Conservation (phyloP, 1,284 basidiomycete species). For the Austroboletus novae-zelandiae region DNA sequence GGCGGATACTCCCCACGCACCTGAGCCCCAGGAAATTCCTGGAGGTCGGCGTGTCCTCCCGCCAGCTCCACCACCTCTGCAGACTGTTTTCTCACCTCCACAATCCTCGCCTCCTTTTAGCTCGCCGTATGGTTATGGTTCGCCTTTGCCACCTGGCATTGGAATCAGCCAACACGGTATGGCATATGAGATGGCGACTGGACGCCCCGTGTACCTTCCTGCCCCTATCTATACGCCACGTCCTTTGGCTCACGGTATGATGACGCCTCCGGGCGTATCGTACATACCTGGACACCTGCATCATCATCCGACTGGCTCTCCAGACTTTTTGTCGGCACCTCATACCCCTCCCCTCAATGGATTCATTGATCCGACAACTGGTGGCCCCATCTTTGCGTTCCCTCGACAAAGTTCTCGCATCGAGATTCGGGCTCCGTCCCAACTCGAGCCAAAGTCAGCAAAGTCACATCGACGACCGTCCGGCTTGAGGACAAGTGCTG, state of each 20-base stretch:
- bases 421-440: conserved; percentile 67
- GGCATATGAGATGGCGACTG: conserved; percentile 75
- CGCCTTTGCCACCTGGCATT: conserved; percentile 69
- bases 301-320: conserved; percentile 51
- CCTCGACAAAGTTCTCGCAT: conserved; percentile 69
- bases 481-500: conserved; percentile 44
- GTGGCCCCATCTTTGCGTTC: conserved; percentile 65
- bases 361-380: conserved; percentile 60
- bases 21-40: conserved; percentile 22
- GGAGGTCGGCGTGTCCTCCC: conserved; percentile 21
- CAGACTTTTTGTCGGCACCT: conserved; percentile 57
- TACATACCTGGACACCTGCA: conserved; percentile 51
- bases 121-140: conserved; percentile 60
- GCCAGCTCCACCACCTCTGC: conserved; percentile 53
- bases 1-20: conserved; percentile 26
- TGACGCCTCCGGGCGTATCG: conserved; percentile 41
- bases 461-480: conserved; percentile 35
- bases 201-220: conserved; percentile 68
- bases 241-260: conserved; percentile 55
- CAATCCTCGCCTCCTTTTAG: conserved; percentile 58
- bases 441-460: conserved; percentile 37
- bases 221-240: conserved; percentile 66
- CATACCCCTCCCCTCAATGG: conserved; percentile 58
- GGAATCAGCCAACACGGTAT: conserved; percentile 70
- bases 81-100: conserved; percentile 55